A percentile compares a stretch with the other conserved stretches of the same genome.
Evolutionary conservation across 805 yeast genomes (phyloP).

Genomic region (Candida saitoana): DNA sequence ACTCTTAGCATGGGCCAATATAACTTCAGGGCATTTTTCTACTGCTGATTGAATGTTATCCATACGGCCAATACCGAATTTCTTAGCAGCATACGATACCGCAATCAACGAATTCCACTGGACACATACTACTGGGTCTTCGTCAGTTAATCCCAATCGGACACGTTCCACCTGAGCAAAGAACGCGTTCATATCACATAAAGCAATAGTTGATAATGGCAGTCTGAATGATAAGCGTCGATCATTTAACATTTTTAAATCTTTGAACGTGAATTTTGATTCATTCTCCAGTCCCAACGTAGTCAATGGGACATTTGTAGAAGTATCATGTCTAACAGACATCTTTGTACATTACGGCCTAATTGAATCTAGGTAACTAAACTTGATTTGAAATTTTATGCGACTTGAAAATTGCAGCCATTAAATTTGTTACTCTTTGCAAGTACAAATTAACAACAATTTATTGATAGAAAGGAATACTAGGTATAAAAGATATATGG

Average conservation of each 20-base stretch:
- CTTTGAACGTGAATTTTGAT: constrained; percentile 46
- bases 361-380: background rate
- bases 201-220: constrained; percentile 75
- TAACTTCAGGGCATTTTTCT: constrained; percentile 68
- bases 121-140: constrained; percentile 87
- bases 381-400: background rate
- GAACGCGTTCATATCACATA: constrained; percentile 90
- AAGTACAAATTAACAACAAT: too few relatives aligned
- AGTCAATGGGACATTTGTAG: background rate
- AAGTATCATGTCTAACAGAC: background rate
- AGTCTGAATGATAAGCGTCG: constrained; percentile 49
- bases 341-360: background rate
- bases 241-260: constrained; percentile 47
- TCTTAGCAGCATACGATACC: constrained; percentile 84
- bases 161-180: constrained; percentile 92
- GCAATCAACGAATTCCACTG: constrained; percentile 93
- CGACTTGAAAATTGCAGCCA: background rate
- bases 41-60: constrained; percentile 65
- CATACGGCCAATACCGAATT: constrained; percentile 76
- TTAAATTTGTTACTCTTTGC: too few relatives aligned
- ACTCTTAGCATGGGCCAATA: constrained; percentile 93
- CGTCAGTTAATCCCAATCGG: constrained; percentile 56
- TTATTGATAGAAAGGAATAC: too few relatives aligned
- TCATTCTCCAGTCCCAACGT: background rate
- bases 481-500: too few relatives aligned